A percentile compares a stretch with the other conserved stretches of the same genome.
Conservation (phyloP, 2,329 filamentous ascomycete species). For the Fusarium redolens region DNA sequence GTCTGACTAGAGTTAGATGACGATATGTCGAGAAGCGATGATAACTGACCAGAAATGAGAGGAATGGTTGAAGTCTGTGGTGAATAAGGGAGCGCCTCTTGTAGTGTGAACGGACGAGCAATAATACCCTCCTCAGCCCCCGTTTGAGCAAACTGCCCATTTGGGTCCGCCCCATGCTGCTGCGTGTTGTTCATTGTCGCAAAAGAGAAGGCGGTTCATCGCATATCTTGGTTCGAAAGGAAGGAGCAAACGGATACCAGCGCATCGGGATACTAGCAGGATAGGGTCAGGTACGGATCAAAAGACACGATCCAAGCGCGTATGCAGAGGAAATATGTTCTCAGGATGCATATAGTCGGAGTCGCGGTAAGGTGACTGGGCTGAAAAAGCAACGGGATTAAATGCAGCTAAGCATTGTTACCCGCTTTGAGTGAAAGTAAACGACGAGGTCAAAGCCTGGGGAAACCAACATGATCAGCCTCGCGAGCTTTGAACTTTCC, state of each 20-base stretch:
- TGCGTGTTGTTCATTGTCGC: slow-evolving; percentile 49
- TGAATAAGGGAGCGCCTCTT: slow-evolving; percentile 84
- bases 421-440: slow-evolving; percentile 25
- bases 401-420: slow-evolving; percentile 42
- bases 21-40: not conserved
- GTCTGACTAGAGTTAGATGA: slow-evolving; percentile 56
- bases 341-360: not conserved
- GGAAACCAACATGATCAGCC: slow-evolving; percentile 40
- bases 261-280: slow-evolving; percentile 42
- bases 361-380: not conserved
- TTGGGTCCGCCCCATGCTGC: slow-evolving; percentile 47
- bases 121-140: slow-evolving; percentile 44
- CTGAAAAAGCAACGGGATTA: not conserved
- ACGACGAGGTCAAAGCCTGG: slow-evolving; percentile 37
- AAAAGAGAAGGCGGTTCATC: slow-evolving; percentile 44
- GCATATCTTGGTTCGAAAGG: slow-evolving; percentile 48
- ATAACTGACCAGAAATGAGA: slow-evolving; percentile 75
- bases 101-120: slow-evolving; percentile 68
- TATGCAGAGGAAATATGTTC: not conserved
- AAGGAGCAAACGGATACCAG: slow-evolving; percentile 43
- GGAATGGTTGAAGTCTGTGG: slow-evolving; percentile 84
- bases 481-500: slow-evolving; percentile 40
- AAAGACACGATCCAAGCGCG: slow-evolving; percentile 13
- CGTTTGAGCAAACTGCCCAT: slow-evolving; percentile 48
- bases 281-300: slow-evolving; percentile 9